phyloP scores from a whole-genome alignment of 2,329 filamentous ascomycete species.

The Thelonectria discophora region DNA sequence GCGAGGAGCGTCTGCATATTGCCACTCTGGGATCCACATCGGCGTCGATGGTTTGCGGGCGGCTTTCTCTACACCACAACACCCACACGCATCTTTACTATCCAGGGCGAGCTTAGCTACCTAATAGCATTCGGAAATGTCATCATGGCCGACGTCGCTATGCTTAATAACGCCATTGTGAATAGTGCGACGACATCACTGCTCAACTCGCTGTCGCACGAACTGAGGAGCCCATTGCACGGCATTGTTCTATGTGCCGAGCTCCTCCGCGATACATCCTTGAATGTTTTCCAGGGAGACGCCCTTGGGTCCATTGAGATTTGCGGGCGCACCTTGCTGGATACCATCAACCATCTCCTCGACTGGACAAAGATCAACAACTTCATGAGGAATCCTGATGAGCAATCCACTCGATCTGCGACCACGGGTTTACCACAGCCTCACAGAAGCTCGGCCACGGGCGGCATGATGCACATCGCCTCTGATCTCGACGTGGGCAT shows the following conservation, averaged over 20 bases:
- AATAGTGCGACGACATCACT: slow-evolving; percentile 61
- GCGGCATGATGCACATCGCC: slow-evolving; percentile 32
- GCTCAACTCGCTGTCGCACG: slow-evolving; percentile 68
- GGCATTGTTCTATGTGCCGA: slow-evolving; percentile 65
- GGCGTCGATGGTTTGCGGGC: slow-evolving; percentile 59
- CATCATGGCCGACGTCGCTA: slow-evolving; percentile 65
- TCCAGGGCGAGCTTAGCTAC: slow-evolving; percentile 60
- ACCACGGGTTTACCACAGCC: neutral
- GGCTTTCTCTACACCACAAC: slow-evolving; percentile 59
- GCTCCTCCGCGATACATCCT: slow-evolving; percentile 60
- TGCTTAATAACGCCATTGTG: slow-evolving; percentile 49
- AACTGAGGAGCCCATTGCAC: slow-evolving; percentile 68
- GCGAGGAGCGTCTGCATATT: slow-evolving; percentile 58
- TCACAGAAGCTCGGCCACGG: slow-evolving; percentile 5
- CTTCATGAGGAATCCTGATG: slow-evolving; percentile 22
- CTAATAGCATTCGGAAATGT: slow-evolving; percentile 61
- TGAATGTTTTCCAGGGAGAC: slow-evolving; percentile 57
- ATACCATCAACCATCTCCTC: slow-evolving; percentile 63
- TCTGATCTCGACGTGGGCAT: slow-evolving; percentile 48
- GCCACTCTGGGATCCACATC: slow-evolving; percentile 57
- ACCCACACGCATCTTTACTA: slow-evolving; percentile 54
- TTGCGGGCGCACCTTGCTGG: slow-evolving; percentile 60
- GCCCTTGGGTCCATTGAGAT: slow-evolving; percentile 59
- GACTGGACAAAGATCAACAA: slow-evolving; percentile 65
- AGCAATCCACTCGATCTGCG: neutral